Conservation (phyloP, 176 grass and related monocot species). For the Phragmites australis region DNA sequence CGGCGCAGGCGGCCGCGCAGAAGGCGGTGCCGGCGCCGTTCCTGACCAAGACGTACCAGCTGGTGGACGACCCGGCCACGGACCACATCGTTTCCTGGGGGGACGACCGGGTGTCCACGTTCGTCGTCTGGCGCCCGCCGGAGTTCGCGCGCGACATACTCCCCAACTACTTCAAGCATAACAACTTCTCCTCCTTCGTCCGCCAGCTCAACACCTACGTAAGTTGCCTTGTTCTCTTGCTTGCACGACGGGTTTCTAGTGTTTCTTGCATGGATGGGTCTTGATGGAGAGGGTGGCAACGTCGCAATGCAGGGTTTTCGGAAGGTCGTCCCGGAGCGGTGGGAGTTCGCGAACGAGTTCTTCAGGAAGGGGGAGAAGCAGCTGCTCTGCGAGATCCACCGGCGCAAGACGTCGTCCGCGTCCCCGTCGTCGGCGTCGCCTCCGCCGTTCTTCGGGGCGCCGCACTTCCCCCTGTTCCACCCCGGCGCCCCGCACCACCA, state of each 20-base stretch:
- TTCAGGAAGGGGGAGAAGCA: slow-evolving; percentile 83
- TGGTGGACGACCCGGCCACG: slow-evolving; percentile 83
- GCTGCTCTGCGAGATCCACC: slow-evolving; percentile 85
- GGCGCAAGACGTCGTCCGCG: slow-evolving; percentile 73
- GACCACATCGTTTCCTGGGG: slow-evolving; percentile 99
- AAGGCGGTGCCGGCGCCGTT: slow-evolving; percentile 96
- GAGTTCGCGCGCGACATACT: slow-evolving; percentile 97
- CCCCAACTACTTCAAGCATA: slow-evolving; percentile 99
- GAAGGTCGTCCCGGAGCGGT: slow-evolving; percentile 79
- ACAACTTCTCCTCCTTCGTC: slow-evolving; percentile 98
- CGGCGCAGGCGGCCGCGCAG: slow-evolving; percentile 59
- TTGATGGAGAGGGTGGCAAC: background rate
- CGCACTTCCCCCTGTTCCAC: slow-evolving; percentile 64
- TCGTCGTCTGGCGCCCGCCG: slow-evolving; percentile 91
- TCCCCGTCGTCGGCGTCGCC: slow-evolving; percentile 54
- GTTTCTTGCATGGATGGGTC: background rate
- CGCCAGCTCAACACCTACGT: slow-evolving; percentile 99
- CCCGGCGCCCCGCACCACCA: slow-evolving; percentile 44
- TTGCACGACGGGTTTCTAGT: background rate
- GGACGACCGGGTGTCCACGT: slow-evolving; percentile 84
- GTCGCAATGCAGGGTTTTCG: slow-evolving; percentile 70
- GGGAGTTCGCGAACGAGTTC: slow-evolving; percentile 95
- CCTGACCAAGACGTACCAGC: slow-evolving; percentile 97
- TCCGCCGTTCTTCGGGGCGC: slow-evolving; percentile 48
- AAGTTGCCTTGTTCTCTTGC: background rate